These are phyloP conservation scores for Irpex rosettiformis DNA, from an alignment of 1,284 basidiomycete genomes.

Conservation along the genomic window DNA sequence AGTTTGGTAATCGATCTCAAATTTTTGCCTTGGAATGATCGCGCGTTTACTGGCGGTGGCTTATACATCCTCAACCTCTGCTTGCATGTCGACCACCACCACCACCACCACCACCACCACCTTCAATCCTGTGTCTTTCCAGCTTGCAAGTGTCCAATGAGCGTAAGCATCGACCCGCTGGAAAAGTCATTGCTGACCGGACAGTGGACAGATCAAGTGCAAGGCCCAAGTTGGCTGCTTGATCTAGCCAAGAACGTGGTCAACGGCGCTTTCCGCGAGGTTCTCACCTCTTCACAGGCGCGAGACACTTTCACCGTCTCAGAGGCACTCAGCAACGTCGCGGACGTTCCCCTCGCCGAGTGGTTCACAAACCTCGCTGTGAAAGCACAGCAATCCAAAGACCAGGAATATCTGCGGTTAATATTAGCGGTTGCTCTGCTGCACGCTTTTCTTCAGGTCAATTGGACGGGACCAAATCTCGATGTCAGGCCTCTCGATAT, in stretches of 20 bases:
- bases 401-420: constrained; percentile 56
- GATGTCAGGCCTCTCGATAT: constrained; percentile 56
- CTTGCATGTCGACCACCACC: no score
- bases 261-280: constrained; percentile 38
- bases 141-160: constrained; percentile 24
- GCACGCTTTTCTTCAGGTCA: constrained; percentile 89
- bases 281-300: constrained; percentile 48
- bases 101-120: no score
- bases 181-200: constrained; percentile 53
- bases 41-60: background rate
- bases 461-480: constrained; percentile 96
- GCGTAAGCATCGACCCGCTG: constrained; percentile 32
- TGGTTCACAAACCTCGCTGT: constrained; percentile 32
- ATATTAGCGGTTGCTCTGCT: constrained; percentile 75
- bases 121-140: background rate
- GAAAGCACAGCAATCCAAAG: constrained; percentile 17
- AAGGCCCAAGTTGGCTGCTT: constrained; percentile 22
- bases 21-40: constrained; percentile 8
- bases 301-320: constrained; percentile 40
- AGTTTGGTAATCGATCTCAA: constrained; percentile 13
- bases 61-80: background rate
- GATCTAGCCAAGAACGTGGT: constrained; percentile 32
- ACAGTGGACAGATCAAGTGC: constrained; percentile 49
- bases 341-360: constrained; percentile 31
- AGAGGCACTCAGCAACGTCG: constrained; percentile 22